Evolutionary conservation across 1,139 yeast genomes (phyloP), one percentile per base, ranked within the genome.

Genomic region (Candida mesenterica): DNA sequence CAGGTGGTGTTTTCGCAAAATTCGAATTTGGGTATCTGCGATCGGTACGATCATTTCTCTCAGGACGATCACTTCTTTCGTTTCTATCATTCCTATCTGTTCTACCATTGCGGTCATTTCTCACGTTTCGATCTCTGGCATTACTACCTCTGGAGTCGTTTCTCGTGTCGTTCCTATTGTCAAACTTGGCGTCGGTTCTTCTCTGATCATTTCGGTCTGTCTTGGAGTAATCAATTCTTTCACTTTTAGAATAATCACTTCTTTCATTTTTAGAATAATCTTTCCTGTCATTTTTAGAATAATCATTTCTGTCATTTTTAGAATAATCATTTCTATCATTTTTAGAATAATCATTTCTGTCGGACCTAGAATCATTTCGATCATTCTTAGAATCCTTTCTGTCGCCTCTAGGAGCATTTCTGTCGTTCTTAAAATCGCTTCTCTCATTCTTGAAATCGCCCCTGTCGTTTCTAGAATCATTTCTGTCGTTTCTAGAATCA

Each of bases 401-500:
- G 14, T 9, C 14, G n/a, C n/a, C 7, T 24, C 14, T 24, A 24
- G 27, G 6, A 24, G 6, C 14, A 12, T 12, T 12, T 24, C 27
- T 24, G 14, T 9, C 14, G n/a, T 24, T 9, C n/a, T 12, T 24
- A 24, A n/a, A 10, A 24, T 24, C 27, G 10, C 23, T 12, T n/a
- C 14, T 26, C 7, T 26, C 29, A 7, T 26, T 26, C n/a, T 16
- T 8, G n/a, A 7, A 6, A 28, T 18, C 27, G 10, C 23, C 14
- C 27, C 14, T 26, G 17, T 26, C 29, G 16, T 26, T 26, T 14
- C 29, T 8, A 14, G 16, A 6, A 28, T 18, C 30, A n/a, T 12
- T 16, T 17, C 23, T 16, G 12, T 30, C 34, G 10, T 34, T 28
- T 15, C 31, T 24, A 19, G 32, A 20, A 25, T 29, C 33, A 8